Conservation (phyloP, 2,329 filamentous ascomycete species). For the Huntiella omanensis region DNA sequence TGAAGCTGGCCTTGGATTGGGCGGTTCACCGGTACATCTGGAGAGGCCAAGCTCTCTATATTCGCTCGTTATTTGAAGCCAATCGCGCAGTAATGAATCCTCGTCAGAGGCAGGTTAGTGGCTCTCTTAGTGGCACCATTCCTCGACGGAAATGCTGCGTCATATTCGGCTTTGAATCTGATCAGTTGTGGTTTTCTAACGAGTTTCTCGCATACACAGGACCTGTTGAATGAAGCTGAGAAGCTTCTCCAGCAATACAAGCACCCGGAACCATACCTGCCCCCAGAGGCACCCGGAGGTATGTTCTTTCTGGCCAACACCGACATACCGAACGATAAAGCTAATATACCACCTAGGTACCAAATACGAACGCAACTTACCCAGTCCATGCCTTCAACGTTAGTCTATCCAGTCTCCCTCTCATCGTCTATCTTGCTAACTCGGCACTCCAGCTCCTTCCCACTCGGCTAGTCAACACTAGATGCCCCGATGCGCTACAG, state of each 20-base stretch:
- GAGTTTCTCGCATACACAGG: conserved; percentile 29
- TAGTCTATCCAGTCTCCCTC: conserved; percentile 23
- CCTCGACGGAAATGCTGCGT: not conserved
- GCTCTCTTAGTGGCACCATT: not conserved
- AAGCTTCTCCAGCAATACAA: conserved; percentile 84
- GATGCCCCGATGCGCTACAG: no score
- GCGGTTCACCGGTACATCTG: conserved; percentile 80
- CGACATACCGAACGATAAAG: not conserved
- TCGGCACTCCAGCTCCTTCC: conserved; percentile 2
- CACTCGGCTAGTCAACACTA: not conserved
- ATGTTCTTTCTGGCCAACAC: conserved; percentile 17
- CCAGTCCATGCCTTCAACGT: conserved; percentile 64
- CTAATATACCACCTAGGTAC: conserved; percentile 39
- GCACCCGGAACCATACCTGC: conserved; percentile 82
- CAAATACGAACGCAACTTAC: conserved; percentile 90
- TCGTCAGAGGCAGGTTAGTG: conserved; percentile 59
- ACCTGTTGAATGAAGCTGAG: conserved; percentile 72
- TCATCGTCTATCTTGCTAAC: not conserved
- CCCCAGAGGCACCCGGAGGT: conserved; percentile 89
- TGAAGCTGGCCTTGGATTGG: conserved; percentile 93
- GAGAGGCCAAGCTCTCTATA: conserved; percentile 91
- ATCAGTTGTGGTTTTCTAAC: not conserved
- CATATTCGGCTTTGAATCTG: not conserved
- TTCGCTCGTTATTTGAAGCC: conserved; percentile 84
- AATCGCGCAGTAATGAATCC: conserved; percentile 74